phyloP scores from a whole-genome alignment of 768 basidiomycete genomes.

The Psilocybe cyanescens region DNA sequence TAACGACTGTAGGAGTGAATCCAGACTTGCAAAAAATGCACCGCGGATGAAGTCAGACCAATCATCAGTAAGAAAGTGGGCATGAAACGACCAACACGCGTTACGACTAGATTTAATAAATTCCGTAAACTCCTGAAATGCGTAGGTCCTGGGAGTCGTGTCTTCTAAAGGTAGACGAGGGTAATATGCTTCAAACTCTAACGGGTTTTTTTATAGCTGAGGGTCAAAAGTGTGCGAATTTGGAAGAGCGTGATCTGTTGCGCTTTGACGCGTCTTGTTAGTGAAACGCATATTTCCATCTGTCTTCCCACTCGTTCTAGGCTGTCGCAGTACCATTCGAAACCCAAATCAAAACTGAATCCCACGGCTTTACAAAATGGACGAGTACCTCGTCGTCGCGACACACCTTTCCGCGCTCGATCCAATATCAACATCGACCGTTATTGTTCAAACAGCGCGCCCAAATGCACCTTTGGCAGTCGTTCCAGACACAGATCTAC shows the following conservation, averaged over 20 bases:
- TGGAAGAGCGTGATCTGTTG: constrained; percentile 23
- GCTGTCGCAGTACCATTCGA: constrained; percentile 8
- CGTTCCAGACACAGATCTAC: constrained; percentile 47
- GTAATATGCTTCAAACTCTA: not conserved
- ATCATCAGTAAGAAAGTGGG: not conserved
- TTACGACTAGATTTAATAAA: not conserved
- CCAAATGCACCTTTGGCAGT: constrained; percentile 53
- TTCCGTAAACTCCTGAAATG: not conserved
- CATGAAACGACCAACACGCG: not conserved
- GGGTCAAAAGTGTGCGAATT: constrained; percentile 23
- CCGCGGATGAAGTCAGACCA: no score
- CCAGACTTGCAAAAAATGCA: no score
- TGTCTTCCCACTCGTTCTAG: not conserved
- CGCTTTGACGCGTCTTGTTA: constrained; percentile 27
- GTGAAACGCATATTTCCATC: constrained; percentile 6
- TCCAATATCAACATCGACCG: constrained; percentile 51
- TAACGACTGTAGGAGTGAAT: no score
- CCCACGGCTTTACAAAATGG: constrained; percentile 26
- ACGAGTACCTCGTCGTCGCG: constrained; percentile 51
- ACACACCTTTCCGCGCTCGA: constrained; percentile 70
- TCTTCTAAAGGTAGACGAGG: not conserved
- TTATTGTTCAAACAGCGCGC: constrained; percentile 63
- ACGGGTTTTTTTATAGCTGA: no score
- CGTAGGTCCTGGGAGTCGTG: not conserved
- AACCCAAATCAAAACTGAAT: not conserved